Percentiles rank a stretch among this genome's conserved stretches.
phyloP scores from a whole-genome alignment of 345 rosid genomes.

The Camelina sativa region DNA sequence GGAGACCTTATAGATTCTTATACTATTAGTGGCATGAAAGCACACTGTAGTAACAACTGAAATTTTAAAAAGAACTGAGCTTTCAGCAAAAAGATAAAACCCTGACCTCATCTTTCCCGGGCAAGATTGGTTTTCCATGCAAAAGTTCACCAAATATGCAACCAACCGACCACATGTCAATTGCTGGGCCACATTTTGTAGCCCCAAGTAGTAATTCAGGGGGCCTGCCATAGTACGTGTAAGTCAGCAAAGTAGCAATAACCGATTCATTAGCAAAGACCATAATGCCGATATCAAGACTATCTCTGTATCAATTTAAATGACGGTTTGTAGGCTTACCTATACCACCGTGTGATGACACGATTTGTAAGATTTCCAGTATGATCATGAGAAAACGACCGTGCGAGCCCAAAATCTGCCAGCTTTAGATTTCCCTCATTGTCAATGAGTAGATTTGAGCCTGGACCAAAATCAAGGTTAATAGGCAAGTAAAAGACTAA shows the following conservation, averaged over 20 bases:
- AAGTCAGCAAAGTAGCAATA: conserved; percentile 26
- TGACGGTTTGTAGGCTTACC: conserved; percentile 47
- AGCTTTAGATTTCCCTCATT: conserved; percentile 92
- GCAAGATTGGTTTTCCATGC: conserved; percentile 87
- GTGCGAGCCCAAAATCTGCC: conserved; percentile 96
- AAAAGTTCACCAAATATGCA: conserved; percentile 94
- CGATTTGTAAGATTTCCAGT: conserved; percentile 83
- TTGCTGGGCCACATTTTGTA: conserved; percentile 92
- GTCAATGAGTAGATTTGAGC: conserved; percentile 96
- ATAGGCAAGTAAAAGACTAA: conserved; percentile 22
- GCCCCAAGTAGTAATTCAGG: conserved; percentile 96
- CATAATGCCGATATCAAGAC: conserved; percentile 3
- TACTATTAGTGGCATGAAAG: conserved; percentile 13
- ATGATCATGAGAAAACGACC: conserved; percentile 79
- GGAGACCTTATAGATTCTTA: conserved; percentile 21
- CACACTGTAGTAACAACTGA: neutral
- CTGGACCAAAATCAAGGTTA: conserved; percentile 47
- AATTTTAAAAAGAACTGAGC: neutral
- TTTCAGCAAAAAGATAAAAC: conserved; percentile 27
- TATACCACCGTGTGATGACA: conserved; percentile 95
- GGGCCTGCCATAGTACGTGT: conserved; percentile 57
- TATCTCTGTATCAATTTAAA: neutral
- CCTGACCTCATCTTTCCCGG: conserved; percentile 86
- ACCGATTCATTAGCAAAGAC: neutral
- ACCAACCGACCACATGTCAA: conserved; percentile 97